Base-by-base conservation (phyloP, 139 green algal genomes). In the Gonium pectorale region DNA sequence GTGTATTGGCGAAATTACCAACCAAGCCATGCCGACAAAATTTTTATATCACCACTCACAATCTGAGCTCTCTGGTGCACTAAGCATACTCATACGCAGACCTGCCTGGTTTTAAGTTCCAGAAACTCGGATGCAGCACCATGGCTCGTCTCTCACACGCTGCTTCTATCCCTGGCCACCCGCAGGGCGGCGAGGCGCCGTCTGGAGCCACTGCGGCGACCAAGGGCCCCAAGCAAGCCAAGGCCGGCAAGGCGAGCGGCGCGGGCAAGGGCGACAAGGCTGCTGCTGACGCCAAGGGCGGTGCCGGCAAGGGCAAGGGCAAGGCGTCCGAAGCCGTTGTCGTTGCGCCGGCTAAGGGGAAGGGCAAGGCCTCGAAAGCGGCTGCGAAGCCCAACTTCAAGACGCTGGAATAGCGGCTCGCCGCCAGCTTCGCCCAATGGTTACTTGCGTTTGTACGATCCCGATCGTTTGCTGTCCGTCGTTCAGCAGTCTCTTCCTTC, bases 21-120 rank as follows among this genome's bases (percentile, higher is more conserved):
- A 89, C 46, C 79, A 89, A 86, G 84, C 86, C 72, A 87, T 90
- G 90, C 86, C 87, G 86, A 93, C 86, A 90, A 91, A 66, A 26
- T 49, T 37, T 26, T 63, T 72, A 89, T 81, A 92, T 90, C 89
- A 93, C 89, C 87, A 93, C 87, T 86, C 89, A 93, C 87, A 88
- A 79, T 51, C 89, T 93, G 89, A 93, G 86, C 75, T 81, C 54
- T 56, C 17, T 37, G 15, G 5, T 19, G 9, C 31, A 70, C 33
- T 26, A 41, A n/a, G n/a, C n/a, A n/a, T n/a, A n/a, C n/a, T n/a
- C n/a, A n/a, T n/a, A n/a, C n/a, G n/a, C n/a, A n/a, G n/a, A n/a
- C n/a, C n/a, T n/a, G n/a, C n/a, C n/a, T n/a, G n/a, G n/a, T n/a
- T n/a, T n/a, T n/a, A n/a, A n/a, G n/a, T n/a, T n/a, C n/a, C n/a